These are phyloP conservation scores for Beauveria medogensis DNA, from an alignment of 2,329 filamentous ascomycete species.

Conservation along the genomic window DNA sequence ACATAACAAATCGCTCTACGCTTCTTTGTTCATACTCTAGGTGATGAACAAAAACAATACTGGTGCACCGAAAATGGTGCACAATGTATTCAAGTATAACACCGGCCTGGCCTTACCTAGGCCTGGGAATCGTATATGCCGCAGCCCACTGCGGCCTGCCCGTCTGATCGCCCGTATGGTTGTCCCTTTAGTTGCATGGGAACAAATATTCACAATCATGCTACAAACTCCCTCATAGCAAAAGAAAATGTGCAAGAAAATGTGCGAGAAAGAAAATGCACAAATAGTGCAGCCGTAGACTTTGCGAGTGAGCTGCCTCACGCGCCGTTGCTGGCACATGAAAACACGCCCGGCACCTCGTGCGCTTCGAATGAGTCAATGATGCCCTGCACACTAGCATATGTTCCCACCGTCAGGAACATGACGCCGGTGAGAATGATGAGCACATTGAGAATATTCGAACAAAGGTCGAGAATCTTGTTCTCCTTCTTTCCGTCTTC, in stretches of 20 bases:
- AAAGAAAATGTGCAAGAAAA: neutral
- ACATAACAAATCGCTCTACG: neutral
- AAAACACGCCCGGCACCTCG: constrained; percentile 63
- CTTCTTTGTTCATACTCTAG: neutral
- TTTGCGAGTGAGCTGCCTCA: constrained; percentile 22
- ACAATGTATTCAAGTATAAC: neutral
- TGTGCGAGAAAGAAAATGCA: neutral
- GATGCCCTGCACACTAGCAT: constrained; percentile 67
- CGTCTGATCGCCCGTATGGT: neutral
- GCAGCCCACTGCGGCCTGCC: constrained; percentile 8
- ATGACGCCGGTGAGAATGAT: constrained; percentile 71
- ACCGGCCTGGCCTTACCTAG: neutral
- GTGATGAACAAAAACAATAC: neutral
- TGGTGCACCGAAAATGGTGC: neutral
- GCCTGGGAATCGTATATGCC: constrained; percentile 3
- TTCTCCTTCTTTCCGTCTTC: constrained; percentile 45
- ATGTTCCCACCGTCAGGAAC: constrained; percentile 76
- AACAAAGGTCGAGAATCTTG: constrained; percentile 39
- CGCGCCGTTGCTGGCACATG: constrained; percentile 61
- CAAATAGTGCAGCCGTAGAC: neutral
- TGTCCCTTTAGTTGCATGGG: neutral
- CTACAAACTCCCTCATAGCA: neutral
- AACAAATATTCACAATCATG: neutral
- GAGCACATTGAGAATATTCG: constrained; percentile 59
- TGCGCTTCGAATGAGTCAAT: constrained; percentile 61